Evolutionary conservation across 2,329 filamentous ascomycete genomes (phyloP), one percentile per base, ranked within the genome.

Genomic region (Cadophora malorum): DNA sequence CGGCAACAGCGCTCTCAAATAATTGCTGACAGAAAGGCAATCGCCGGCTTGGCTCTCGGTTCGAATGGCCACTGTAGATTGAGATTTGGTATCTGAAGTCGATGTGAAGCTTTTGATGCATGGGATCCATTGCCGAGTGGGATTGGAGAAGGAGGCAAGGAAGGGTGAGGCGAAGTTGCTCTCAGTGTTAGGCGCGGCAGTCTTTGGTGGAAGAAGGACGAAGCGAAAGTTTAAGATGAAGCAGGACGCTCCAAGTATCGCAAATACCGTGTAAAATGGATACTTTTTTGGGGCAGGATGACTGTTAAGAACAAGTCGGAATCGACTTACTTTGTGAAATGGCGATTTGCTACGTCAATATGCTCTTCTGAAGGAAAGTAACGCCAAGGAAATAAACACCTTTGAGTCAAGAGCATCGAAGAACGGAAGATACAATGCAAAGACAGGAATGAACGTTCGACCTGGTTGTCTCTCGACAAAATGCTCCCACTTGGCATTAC

Each of bases 31-130:
- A 19, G 50, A 53, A 31, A 16, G 23, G 50, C 12, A 19, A 5
- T 19, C 23, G 23, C 50, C 50, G 50, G 23, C 50, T 53, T 53
- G 50, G 50, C 50, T 53, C 12, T 45, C 41, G 41, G 41, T 45
- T 45, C 16, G 14, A 53, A 28, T 28, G 10, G 28, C 21, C 50
- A 19, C 23, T 5, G 50, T 10, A 28, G 50, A 14, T 53, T 28
- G 50, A 53, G 50, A 53, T 23, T 10, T 53, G 50, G 50, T 28
- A 45, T 28, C 28, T 53, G 9, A 53, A 31, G 23, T 53, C 16
- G 16, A 45, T 45, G 41, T 53, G 50, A 31, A 53, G 50, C 23
- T 28, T 31, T 53, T 53, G 35, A 38, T 14, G 35, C 35, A 38
- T 38, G 50, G 41, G 41, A 45, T 19, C 4, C 4, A 16, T 45